phyloP scores from a whole-genome alignment of 352 stramenopile genomes.

The Pythium sp. region DNA sequence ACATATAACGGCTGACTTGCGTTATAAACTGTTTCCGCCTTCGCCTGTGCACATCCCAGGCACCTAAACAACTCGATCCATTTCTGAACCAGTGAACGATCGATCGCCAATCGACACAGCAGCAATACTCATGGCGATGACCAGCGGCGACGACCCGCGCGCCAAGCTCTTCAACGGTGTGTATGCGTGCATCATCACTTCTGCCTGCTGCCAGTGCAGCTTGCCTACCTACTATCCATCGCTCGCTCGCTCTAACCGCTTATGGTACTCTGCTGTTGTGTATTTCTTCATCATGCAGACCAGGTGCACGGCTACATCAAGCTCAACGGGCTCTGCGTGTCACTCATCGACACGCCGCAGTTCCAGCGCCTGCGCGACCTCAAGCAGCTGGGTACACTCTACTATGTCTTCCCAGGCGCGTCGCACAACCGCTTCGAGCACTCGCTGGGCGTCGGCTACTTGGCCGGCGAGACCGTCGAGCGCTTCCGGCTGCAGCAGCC shows the following conservation, averaged over 20 bases:
- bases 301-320: constrained; percentile 83
- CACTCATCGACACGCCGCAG: constrained; percentile 90
- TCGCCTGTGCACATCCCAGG: background rate
- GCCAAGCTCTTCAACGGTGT: constrained; percentile 70
- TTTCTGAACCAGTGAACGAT: background rate
- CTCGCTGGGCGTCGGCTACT: constrained; percentile 92
- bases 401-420: constrained; percentile 84
- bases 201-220: background rate
- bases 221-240: background rate
- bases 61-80: background rate
- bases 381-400: constrained; percentile 92
- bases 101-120: background rate
- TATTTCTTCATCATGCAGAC: constrained; percentile 27
- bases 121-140: constrained; percentile 2
- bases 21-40: too few species aligned
- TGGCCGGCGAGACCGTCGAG: constrained; percentile 88
- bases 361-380: constrained; percentile 94
- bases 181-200: background rate
- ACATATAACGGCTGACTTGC: too few species aligned
- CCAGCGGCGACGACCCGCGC: constrained; percentile 16
- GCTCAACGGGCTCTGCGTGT: constrained; percentile 71
- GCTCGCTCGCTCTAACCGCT: background rate
- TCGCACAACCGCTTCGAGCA: constrained; percentile 97
- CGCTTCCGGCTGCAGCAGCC: constrained; percentile 86
- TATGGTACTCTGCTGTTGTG: background rate